These are phyloP conservation scores for Coriaria nepalensis DNA, from an alignment of 306 rosid genomes.

Conservation along the genomic window DNA sequence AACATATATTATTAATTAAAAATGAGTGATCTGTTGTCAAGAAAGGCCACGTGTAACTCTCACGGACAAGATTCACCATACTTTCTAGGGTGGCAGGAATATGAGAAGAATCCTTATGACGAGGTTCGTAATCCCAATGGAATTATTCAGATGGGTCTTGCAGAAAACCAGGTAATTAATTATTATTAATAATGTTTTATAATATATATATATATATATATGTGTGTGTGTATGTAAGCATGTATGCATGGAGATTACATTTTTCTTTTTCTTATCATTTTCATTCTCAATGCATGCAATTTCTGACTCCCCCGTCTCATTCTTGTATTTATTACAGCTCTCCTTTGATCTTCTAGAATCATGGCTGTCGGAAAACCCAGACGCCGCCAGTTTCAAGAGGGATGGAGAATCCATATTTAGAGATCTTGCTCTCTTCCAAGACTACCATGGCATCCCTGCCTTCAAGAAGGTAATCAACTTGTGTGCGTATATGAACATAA, in stretches of 20 bases:
- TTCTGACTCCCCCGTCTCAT: too few relatives aligned
- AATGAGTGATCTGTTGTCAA: too few relatives aligned
- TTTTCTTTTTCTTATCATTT: too few relatives aligned
- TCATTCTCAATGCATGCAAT: too few relatives aligned
- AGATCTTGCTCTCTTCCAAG: constrained; percentile 75
- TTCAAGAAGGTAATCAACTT: constrained; percentile 47
- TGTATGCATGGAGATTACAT: too few relatives aligned
- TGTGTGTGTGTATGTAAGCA: too few relatives aligned
- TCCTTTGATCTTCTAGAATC: constrained; percentile 58
- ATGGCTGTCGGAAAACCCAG: constrained; percentile 45
- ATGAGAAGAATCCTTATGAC: constrained; percentile 61
- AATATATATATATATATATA: too few relatives aligned
- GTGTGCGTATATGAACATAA: too few relatives aligned
- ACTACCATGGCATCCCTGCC: constrained; percentile 59
- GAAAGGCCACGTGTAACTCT: constrained; percentile 65
- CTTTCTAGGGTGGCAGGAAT: constrained; percentile 97
- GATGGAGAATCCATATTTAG: constrained; percentile 40
- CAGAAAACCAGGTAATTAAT: constrained; percentile 91
- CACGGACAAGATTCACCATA: constrained; percentile 98
- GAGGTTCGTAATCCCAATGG: constrained; percentile 58
- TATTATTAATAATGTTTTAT: too few relatives aligned
- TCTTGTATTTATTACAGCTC: constrained; percentile 41
- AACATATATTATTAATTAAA: too few relatives aligned
- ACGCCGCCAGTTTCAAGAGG: constrained; percentile 27
- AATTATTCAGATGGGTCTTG: too few relatives aligned